phyloP scores from a whole-genome alignment of 495 filamentous ascomycete genomes.

The Neurospora tetrasperma region DNA sequence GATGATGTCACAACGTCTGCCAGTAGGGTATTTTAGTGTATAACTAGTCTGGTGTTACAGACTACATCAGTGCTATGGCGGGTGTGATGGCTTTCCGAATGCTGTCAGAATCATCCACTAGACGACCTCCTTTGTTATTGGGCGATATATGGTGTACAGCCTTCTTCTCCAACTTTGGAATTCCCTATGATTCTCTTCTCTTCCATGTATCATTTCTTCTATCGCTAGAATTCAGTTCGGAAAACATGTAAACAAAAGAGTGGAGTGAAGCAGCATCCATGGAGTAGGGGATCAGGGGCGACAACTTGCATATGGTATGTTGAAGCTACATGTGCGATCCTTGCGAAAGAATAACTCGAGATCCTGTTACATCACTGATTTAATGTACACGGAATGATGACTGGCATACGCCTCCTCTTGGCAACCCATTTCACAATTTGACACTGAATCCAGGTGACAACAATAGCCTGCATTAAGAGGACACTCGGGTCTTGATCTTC shows the following conservation, averaged over 20 bases:
- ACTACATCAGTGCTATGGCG: neutral
- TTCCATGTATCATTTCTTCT: neutral
- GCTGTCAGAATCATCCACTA: neutral
- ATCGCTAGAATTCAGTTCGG: neutral
- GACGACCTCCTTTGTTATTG: neutral
- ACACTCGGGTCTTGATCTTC: neutral
- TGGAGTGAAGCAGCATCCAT: neutral
- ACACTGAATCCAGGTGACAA: neutral
- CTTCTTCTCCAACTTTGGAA: neutral
- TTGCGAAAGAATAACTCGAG: neutral
- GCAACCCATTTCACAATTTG: neutral
- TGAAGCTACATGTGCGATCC: neutral
- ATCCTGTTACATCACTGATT: neutral
- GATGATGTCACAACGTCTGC: neutral
- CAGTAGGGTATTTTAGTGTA: neutral
- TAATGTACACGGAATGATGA: neutral
- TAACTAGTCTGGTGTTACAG: neutral
- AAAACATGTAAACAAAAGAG: neutral
- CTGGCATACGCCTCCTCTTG: neutral
- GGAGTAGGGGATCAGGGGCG: neutral
- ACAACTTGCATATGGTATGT: neutral
- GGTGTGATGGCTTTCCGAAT: neutral
- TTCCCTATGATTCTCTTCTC: neutral
- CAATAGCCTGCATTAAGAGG: neutral
- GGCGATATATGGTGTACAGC: neutral